These are phyloP conservation scores for Botrytis tulipae DNA, from an alignment of 2,329 filamentous ascomycete species.

Conservation along the genomic window DNA sequence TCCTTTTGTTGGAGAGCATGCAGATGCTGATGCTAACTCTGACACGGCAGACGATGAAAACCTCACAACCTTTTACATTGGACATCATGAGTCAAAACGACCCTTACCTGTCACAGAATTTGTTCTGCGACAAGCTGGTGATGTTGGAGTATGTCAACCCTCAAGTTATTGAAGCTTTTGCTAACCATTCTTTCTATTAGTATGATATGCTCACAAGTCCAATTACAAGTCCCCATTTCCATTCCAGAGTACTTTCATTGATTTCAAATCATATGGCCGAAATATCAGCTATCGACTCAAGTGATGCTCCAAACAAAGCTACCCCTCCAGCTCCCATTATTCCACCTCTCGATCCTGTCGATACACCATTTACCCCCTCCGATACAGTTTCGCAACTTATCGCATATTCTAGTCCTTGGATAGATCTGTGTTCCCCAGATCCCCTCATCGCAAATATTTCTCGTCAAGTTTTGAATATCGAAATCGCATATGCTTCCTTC, in stretches of 20 bases:
- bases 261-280: slow-evolving; percentile 51
- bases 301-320: slow-evolving; percentile 42
- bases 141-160: slow-evolving; percentile 58
- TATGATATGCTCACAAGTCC: slow-evolving; percentile 78
- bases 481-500: slow-evolving; percentile 93
- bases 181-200: slow-evolving; percentile 43
- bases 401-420: slow-evolving; percentile 84
- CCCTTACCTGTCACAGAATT: slow-evolving; percentile 59
- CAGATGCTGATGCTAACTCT: slow-evolving; percentile 25
- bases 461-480: slow-evolving; percentile 83
- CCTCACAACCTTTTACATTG: slow-evolving; percentile 62
- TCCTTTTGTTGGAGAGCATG: slow-evolving; percentile 10
- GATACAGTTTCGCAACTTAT: slow-evolving; percentile 70
- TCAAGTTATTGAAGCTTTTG: background rate
- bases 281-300: slow-evolving; percentile 47
- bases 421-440: slow-evolving; percentile 81
- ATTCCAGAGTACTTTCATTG: slow-evolving; percentile 62
- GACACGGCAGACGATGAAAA: slow-evolving; percentile 34
- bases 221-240: slow-evolving; percentile 73
- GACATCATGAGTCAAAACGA: slow-evolving; percentile 69
- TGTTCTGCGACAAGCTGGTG: slow-evolving; percentile 66
- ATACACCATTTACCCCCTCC: slow-evolving; percentile 71
- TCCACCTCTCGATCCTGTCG: slow-evolving; percentile 71
- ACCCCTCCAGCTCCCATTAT: slow-evolving; percentile 56
- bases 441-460: slow-evolving; percentile 83